Conservation (phyloP, 192 early-diverging fungal species). For the Dissophora globulifera region DNA sequence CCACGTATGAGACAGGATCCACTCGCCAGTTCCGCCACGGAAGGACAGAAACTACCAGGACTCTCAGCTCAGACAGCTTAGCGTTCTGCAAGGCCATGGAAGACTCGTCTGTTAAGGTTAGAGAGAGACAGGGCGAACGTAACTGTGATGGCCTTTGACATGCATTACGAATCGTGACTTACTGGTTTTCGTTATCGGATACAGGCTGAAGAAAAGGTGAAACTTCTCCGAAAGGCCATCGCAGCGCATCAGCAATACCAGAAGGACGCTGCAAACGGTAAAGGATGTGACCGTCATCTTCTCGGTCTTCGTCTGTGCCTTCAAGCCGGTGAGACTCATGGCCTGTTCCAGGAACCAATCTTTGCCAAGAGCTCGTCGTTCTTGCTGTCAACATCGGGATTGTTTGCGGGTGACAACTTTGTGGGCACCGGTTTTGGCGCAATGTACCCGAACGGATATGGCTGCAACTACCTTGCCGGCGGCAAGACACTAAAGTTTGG, state of each 20-base stretch:
- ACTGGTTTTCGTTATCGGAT: not conserved
- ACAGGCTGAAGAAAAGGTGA: constrained; percentile 66
- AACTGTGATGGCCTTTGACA: too few relatives aligned
- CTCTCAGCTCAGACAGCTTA: constrained; percentile 74
- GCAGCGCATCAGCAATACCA: constrained; percentile 75
- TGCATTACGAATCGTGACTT: too few relatives aligned
- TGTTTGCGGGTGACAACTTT: constrained; percentile 76
- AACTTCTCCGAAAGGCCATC: constrained; percentile 70
- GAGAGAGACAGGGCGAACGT: too few relatives aligned
- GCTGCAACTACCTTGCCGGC: constrained; percentile 87
- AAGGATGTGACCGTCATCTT: constrained; percentile 87
- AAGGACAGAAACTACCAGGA: constrained; percentile 88
- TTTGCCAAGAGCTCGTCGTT: constrained; percentile 74
- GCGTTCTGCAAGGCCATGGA: constrained; percentile 77
- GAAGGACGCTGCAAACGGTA: constrained; percentile 75
- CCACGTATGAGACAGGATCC: constrained; percentile 88
- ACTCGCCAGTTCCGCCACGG: constrained; percentile 85
- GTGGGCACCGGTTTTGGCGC: constrained; percentile 89
- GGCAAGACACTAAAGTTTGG: constrained; percentile 77
- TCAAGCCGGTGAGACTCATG: constrained; percentile 52
- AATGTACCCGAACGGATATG: constrained; percentile 83
- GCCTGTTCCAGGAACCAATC: constrained; percentile 72
- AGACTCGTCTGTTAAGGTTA: constrained; percentile 54
- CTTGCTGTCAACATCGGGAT: constrained; percentile 80
- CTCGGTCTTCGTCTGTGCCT: constrained; percentile 76